Evolutionary conservation across 768 basidiomycete genomes (phyloP), one percentile per base, ranked within the genome.

Genomic region (Termitomyces bulborhizus): DNA sequence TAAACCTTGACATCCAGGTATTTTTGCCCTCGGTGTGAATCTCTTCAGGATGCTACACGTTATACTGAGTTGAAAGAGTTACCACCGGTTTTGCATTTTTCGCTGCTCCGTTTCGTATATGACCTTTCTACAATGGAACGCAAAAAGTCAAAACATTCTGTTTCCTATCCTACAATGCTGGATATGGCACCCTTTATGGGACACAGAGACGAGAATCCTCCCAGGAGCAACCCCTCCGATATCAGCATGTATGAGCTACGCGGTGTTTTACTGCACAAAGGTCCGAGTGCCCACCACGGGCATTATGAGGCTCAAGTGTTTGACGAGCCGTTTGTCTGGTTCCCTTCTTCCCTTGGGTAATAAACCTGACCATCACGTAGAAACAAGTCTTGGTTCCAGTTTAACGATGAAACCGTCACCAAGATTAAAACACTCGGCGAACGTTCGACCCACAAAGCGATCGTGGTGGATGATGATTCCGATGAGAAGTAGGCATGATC

Each of bases 101-200:
- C 93, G 21, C 71, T 98, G 50, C 79, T 96, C 54, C 90, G 96
- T n/a, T 98, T 98, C 69, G 84, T 91, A 29, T 98, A 88, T 63
- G 91, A 95, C 69, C 61, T 86, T 34, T 71, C 82, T 24, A 83
- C 85, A 0, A 82, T 87, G 77, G 84, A 88, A 62, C 83, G 96
- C 58, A 90, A 85, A 70, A 98, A 98, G 72, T 87, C 85, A 51
- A 93, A 93, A 67, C 80, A 90, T 57, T 70, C 75, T 32, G 83
- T 98, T 42, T 73, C 78, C n/a, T 98, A 93, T 68, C 93, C 94
- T 0, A 74, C 73, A 18, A 66, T 68, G 7, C 73, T 97, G 16
- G 80, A 91, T 62, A 92, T 98, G 90, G 73, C 70, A 48, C 76
- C 66, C 29, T 93, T 85, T 65, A 59, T 92, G 32, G 74, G 71